Base-by-base conservation (phyloP, 257 asterid genomes). In the Plantago major region DNA sequence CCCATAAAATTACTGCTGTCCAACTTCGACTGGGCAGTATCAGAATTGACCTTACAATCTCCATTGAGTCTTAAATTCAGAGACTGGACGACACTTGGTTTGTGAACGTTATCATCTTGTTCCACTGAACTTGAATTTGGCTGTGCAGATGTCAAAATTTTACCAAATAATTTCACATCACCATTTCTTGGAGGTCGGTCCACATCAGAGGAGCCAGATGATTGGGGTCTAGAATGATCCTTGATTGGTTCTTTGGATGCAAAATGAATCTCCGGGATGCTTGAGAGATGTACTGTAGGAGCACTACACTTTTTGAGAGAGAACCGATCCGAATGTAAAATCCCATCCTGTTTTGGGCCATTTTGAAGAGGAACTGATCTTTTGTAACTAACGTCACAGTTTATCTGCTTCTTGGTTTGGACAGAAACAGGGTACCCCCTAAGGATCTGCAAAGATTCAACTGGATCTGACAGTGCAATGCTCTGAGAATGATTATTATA, bases 131-230 rank as follows among this genome's bases (percentile, higher is more conserved):
- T 76, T 12, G 86, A 65, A 64, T 77, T 81, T 67, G 72, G 86
- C 57, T 81, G 83, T 33, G 86, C 65, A 9, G 90, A 74, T 47
- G 84, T 73, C 38, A 90, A 82, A 66, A 94, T 82, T 79, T 90
- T 86, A 57, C 99, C 99, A 52, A 93, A 94, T 68, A 94, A 74
- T 79, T 90, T 94, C 62, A 94, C 83, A 70, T 93, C 95, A 43
- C 95, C 87, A 67, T 75, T 89, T 66, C 79, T 70, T 42, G 79
- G 71, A 61, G 86, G 85, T 66, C 79, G 90, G 55, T 86, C 95
- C 62, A 52, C 62, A 46, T 76, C 83, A 50, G 82, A 75, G 8
- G 85, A 78, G 77, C 78, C 63, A 64, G 81, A 73, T 14, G 82
- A 73, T 60, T 16, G 69, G 55, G 72, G 72, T 38, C 74, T 65